Conservation (phyloP, 495 filamentous ascomycete species). For the Cairneyella variabilis region DNA sequence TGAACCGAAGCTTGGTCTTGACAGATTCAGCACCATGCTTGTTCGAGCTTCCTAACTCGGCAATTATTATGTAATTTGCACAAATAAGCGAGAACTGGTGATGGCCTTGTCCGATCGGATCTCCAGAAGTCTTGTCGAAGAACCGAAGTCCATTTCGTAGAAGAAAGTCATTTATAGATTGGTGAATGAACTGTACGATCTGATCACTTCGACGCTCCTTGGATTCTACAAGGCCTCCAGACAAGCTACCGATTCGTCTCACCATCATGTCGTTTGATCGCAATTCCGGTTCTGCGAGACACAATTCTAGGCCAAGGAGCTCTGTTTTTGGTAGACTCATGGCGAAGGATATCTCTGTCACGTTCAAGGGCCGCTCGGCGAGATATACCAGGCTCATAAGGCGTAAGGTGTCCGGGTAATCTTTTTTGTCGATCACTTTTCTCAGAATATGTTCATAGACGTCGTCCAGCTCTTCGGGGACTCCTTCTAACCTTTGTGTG, state of each 20-base stretch:
- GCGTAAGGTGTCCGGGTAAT: slow-evolving; percentile 6
- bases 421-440: slow-evolving; percentile 9
- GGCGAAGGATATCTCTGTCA: slow-evolving; percentile 31
- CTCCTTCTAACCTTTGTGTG: slow-evolving; percentile 13
- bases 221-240: slow-evolving; percentile 29
- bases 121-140: slow-evolving; percentile 4
- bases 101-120: slow-evolving; percentile 13
- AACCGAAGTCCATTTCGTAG: slow-evolving; percentile 8
- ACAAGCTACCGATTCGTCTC: slow-evolving; percentile 24
- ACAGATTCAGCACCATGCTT: not conserved
- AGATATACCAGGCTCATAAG: slow-evolving; percentile 34
- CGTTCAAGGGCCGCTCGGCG: slow-evolving; percentile 23
- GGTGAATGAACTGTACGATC: slow-evolving; percentile 36
- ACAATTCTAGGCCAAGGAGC: not conserved
- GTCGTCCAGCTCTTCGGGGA: slow-evolving; percentile 22
- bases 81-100: slow-evolving; percentile 12
- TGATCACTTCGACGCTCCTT: not conserved
- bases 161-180: slow-evolving; percentile 37
- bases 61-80: slow-evolving; percentile 15
- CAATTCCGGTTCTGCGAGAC: slow-evolving; percentile 3
- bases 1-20: slow-evolving; percentile 5
- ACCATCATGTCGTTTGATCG: slow-evolving; percentile 24
- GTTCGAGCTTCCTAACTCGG: not conserved
- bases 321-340: slow-evolving; percentile 20
- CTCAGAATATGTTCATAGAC: slow-evolving; percentile 19